Conservation (phyloP, 208 protist species). For the Crithidia expoeki region DNA sequence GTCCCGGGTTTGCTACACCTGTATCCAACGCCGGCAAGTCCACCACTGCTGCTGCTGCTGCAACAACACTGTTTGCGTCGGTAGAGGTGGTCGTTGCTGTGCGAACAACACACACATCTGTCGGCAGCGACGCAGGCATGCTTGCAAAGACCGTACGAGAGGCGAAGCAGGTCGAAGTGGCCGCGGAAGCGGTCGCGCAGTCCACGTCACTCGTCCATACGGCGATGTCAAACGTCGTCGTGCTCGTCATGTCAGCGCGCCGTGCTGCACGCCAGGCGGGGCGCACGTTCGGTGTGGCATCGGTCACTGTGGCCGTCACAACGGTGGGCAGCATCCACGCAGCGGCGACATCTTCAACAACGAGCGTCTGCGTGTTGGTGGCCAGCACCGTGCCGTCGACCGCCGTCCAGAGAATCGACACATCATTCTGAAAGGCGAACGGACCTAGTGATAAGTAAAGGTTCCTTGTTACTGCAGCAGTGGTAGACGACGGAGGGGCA, state of each 20-base stretch:
- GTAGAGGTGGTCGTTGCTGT: not conserved
- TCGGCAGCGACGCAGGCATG: not conserved
- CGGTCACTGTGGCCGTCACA: constrained; percentile 6
- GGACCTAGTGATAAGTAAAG: constrained; percentile 35
- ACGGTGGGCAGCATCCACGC: constrained; percentile 35
- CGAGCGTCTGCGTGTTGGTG: constrained; percentile 19
- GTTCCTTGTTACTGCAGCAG: not conserved
- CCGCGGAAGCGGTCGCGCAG: constrained; percentile 2
- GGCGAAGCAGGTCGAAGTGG: not conserved
- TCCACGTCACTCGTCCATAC: not conserved
- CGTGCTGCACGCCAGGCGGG: not conserved
- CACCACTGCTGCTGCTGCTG: not conserved
- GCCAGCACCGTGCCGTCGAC: constrained; percentile 22
- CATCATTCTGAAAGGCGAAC: constrained; percentile 40
- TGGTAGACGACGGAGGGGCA: not conserved
- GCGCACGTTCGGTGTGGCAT: constrained; percentile 5
- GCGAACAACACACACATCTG: not conserved
- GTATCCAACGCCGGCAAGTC: not conserved
- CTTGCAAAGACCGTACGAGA: not conserved
- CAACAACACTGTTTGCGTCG: not conserved
- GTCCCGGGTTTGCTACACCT: not conserved
- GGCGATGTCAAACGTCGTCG: not conserved
- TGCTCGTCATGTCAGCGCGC: constrained; percentile 11
- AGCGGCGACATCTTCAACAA: constrained; percentile 3
- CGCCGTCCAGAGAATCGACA: constrained; percentile 39